Conservation (phyloP, 306 rosid species). For the Casuarina equisetifolia region DNA sequence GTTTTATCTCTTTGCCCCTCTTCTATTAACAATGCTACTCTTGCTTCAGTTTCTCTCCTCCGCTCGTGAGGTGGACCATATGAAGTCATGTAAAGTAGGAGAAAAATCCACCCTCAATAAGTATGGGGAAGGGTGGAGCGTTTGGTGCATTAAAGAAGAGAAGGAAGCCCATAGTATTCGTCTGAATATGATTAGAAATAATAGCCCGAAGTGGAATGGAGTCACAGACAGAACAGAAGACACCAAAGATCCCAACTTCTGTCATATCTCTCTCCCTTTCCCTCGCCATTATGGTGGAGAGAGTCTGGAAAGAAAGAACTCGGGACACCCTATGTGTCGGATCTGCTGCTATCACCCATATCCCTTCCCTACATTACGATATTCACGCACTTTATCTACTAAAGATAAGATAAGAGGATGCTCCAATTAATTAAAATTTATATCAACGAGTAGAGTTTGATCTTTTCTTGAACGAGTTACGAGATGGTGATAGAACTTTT, state of each 20-base stretch:
- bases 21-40: too few relatives aligned
- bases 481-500: background rate
- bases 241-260: slow-evolving; percentile 1
- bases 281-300: slow-evolving; percentile 8
- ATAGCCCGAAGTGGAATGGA: slow-evolving; percentile 37
- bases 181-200: slow-evolving; percentile 20
- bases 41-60: too few relatives aligned
- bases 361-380: slow-evolving; percentile 38
- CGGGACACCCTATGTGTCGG: slow-evolving; percentile 55
- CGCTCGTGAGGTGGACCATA: background rate
- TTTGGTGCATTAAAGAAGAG: slow-evolving; percentile 38
- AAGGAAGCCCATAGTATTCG: slow-evolving; percentile 55
- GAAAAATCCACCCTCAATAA: background rate
- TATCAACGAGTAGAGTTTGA: background rate
- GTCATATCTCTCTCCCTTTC: background rate
- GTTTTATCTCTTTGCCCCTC: too few relatives aligned
- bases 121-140: slow-evolving; percentile 16
- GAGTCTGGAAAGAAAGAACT: slow-evolving; percentile 43
- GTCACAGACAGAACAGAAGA: slow-evolving; percentile 21
- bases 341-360: slow-evolving; percentile 48
- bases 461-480: slow-evolving; percentile 7
- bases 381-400: slow-evolving; percentile 30
- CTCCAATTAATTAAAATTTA: slow-evolving; percentile 18
- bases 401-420: slow-evolving; percentile 45
- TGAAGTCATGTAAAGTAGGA: background rate